Conservation (phyloP, 441 rosid species). For the Bocquillonia castaneifolia region DNA sequence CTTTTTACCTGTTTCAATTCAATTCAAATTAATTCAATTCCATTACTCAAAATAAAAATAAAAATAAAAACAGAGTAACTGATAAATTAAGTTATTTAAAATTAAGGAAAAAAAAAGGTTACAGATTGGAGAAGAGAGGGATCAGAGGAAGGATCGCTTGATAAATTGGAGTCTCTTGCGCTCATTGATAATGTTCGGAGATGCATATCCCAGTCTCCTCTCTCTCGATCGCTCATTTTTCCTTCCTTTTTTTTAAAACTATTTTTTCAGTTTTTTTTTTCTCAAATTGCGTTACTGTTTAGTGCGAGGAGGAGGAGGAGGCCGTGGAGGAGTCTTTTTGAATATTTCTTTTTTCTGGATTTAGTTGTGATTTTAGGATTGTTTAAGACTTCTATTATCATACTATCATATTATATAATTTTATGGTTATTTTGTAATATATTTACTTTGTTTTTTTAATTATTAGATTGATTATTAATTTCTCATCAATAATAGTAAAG, state of each 20-base stretch:
- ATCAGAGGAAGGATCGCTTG: constrained; percentile 79
- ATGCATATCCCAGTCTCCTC: constrained; percentile 68
- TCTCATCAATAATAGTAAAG: too few species aligned
- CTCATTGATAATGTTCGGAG: constrained; percentile 63
- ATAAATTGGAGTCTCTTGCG: constrained; percentile 64
- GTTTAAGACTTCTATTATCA: too few species aligned
- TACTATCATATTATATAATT: too few species aligned
- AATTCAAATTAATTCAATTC: not conserved
- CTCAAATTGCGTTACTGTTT: too few species aligned
- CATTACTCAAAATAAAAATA: not conserved
- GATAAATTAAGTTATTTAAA: not conserved
- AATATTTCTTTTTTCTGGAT: too few species aligned
- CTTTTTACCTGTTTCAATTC: constrained; percentile 50
- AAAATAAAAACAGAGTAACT: not conserved
- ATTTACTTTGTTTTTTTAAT: too few species aligned
- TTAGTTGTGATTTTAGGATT: too few species aligned
- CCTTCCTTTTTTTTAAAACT: not conserved
- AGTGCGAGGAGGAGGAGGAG: too few species aligned
- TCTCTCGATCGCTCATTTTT: constrained; percentile 34
- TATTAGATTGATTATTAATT: too few species aligned
- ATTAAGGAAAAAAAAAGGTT: constrained; percentile 6
- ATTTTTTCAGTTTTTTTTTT: too few species aligned
- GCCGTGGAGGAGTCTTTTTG: too few species aligned
- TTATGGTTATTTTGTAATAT: too few species aligned
- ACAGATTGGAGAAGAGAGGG: constrained; percentile 74